Conservation (phyloP, 208 protist genomes). For the Acanthamoeba royreba region DNA sequence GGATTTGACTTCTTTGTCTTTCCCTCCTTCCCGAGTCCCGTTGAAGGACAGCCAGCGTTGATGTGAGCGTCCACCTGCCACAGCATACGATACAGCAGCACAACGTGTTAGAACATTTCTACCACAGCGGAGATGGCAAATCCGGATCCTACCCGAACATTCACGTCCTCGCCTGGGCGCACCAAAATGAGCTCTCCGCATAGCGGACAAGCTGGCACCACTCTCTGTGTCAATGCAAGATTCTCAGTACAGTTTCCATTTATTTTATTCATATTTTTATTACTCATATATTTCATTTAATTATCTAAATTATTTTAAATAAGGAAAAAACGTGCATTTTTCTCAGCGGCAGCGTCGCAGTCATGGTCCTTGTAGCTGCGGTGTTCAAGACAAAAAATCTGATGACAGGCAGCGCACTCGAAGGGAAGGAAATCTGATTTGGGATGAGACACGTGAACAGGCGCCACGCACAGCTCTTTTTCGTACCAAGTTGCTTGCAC, state of each 20-base stretch:
- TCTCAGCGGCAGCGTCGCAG: not conserved
- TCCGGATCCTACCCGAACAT: not conserved
- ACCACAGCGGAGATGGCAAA: too few species aligned
- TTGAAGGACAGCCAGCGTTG: not conserved
- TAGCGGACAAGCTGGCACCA: not conserved
- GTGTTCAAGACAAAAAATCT: not conserved
- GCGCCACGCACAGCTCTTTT: not conserved
- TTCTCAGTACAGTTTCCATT: too few species aligned
- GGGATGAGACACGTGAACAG: too few species aligned
- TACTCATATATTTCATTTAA: too few species aligned
- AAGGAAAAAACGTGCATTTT: not conserved
- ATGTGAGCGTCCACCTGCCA: not conserved
- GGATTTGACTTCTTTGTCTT: conserved; percentile 2
- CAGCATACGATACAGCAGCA: not conserved
- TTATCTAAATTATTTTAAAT: too few species aligned
- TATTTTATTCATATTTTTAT: too few species aligned
- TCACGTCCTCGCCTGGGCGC: not conserved
- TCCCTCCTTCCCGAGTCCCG: not conserved
- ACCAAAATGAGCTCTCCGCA: not conserved
- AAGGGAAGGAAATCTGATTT: conserved; percentile 27
- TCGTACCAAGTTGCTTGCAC: not conserved
- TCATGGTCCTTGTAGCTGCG: conserved; percentile 15
- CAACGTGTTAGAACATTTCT: too few species aligned
- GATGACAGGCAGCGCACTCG: not conserved
- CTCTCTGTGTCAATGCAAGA: too few species aligned